Percentiles rank a stretch among this genome's conserved stretches.
phyloP scores from a whole-genome alignment of 2,329 filamentous ascomycete species.

The Pseudocercospora crystallina region DNA sequence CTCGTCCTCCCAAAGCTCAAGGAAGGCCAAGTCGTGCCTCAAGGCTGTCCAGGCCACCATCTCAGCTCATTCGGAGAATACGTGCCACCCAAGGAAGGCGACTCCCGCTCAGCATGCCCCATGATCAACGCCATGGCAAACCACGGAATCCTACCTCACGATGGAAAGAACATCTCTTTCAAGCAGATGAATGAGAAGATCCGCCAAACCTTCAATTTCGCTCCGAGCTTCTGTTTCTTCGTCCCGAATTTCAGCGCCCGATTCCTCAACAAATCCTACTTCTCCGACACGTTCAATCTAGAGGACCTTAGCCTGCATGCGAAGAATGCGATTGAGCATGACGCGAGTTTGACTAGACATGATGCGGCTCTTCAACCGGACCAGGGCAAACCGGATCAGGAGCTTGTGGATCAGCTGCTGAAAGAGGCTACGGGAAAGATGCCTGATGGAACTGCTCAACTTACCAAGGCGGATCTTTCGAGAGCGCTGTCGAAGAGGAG shows the following conservation, averaged over 20 bases:
- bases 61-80: conserved; percentile 40
- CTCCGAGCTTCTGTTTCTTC: conserved; percentile 31
- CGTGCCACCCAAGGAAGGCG: conserved; percentile 37
- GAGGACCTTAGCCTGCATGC: conserved; percentile 28
- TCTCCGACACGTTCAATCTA: conserved; percentile 28
- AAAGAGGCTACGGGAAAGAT: conserved; percentile 38
- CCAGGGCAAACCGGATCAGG: conserved; percentile 40
- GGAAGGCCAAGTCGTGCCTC: conserved; percentile 38
- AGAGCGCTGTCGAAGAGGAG: conserved; percentile 36
- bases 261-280: conserved; percentile 31
- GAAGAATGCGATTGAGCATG: conserved; percentile 30
- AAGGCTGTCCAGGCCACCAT: conserved; percentile 36
- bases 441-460: conserved; percentile 31
- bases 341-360: conserved; percentile 33
- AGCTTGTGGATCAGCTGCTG: conserved; percentile 38
- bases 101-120: conserved; percentile 34
- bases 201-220: conserved; percentile 33
- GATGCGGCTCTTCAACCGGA: conserved; percentile 38
- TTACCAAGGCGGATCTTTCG: conserved; percentile 42
- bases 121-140: conserved; percentile 35
- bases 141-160: conserved; percentile 32
- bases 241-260: conserved; percentile 29
- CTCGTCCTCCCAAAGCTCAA: conserved; percentile 39
- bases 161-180: conserved; percentile 32
- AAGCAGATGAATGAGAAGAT: conserved; percentile 27